Base-by-base conservation (phyloP, 1,284 basidiomycete genomes). In the Neonothopanus nambi region DNA sequence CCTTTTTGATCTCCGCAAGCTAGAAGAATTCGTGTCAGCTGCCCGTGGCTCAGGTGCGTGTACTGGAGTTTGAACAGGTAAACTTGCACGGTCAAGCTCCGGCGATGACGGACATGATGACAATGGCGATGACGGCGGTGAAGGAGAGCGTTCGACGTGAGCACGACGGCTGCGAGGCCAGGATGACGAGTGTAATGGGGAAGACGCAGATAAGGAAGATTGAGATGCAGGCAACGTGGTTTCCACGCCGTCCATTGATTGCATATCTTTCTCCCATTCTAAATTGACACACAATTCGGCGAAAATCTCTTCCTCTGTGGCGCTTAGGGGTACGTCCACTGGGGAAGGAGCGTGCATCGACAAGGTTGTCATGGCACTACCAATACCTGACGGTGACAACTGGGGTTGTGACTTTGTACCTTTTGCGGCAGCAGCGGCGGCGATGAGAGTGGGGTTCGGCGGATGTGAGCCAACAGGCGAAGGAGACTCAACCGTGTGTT, bases 1-100 rank as follows among this genome's bases (percentile, higher is more conserved):
- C 51, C 86, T 73, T 69, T 82, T 85, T 54, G 86, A 89, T 56
- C 87, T 76, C 23, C 87, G 76, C 51, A 88, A 64, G 1, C 69
- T 68, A 46, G 67, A 68, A 33, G 65, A 66, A 35, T 46, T 33
- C 20, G 58, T 51, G 28, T 59, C 54, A 9, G 47, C 33, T 24
- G 36, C 13, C 15, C 17, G 18, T 20, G 23, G 5, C 18, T 28
- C 13, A 20, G 21, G 26, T 6, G 52, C n/a, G 2, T 18, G n/a
- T 9, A 21, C 37, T 12, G 18, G 30, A 26, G 21, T n/a, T 8
- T 45, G 43, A 20, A 51, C 18, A n/a, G 24, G 37, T n/a, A 48
- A n/a, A 9, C 33, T 20, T 17, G 40, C 23, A n/a, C 40, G 44
- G 5, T 47, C 26, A 20, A 53, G 45, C 43, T 49, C 42, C 17